A percentile compares a stretch with the other conserved stretches of the same genome.
Evolutionary conservation across 345 rosid genomes (phyloP).

Genomic region (Turnera subulata): DNA sequence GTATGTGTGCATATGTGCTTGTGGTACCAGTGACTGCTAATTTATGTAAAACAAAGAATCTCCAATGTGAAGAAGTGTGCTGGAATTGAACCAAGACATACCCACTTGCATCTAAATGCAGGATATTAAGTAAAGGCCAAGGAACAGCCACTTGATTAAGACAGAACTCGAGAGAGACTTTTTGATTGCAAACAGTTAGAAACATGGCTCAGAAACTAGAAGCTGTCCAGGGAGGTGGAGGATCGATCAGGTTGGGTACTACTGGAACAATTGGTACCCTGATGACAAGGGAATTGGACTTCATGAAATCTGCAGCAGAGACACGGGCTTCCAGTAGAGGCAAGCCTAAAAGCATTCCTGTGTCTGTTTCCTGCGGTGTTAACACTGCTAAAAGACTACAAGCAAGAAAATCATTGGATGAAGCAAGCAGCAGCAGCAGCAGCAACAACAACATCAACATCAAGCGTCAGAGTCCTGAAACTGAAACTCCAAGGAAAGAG

Average conservation of each 20-base stretch:
- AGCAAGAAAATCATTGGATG: constrained; percentile 57
- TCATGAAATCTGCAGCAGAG: constrained; percentile 43
- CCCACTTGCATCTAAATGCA: too few relatives aligned
- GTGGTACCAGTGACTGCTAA: too few relatives aligned
- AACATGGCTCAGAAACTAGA: constrained; percentile 78
- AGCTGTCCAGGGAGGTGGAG: constrained; percentile 77
- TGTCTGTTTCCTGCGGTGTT: constrained; percentile 47
- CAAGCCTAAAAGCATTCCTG: constrained; percentile 42
- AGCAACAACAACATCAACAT: constrained; percentile 30
- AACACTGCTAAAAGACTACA: constrained; percentile 50
- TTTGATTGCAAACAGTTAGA: neutral
- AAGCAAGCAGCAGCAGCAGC: constrained; percentile 70
- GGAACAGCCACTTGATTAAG: too few relatives aligned
- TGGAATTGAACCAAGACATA: too few relatives aligned
- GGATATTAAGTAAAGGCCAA: too few relatives aligned
- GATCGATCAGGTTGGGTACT: constrained; percentile 78
- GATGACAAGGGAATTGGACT: constrained; percentile 80
- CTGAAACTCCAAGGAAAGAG: constrained; percentile 37
- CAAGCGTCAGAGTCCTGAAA: constrained; percentile 27
- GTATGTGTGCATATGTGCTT: too few relatives aligned
- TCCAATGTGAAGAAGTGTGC: too few relatives aligned
- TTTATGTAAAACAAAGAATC: too few relatives aligned
- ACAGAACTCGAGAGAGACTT: too few relatives aligned
- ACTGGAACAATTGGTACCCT: constrained; percentile 78
- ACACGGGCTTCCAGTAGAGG: constrained; percentile 29